phyloP scores from a whole-genome alignment of 345 rosid species.

The Gossypium stocksii region DNA sequence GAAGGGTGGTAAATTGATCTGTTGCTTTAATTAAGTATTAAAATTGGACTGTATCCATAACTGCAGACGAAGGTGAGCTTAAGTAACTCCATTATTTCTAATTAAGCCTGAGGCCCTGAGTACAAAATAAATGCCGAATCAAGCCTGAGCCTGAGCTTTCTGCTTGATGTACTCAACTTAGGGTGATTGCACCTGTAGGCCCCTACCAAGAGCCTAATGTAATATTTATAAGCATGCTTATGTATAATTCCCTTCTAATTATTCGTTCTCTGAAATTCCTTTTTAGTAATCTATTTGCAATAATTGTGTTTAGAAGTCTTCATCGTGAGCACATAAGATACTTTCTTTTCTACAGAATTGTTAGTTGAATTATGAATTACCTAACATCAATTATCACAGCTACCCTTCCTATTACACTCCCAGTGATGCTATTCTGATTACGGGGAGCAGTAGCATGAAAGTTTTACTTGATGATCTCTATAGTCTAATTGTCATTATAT shows the following conservation, averaged over 20 bases:
- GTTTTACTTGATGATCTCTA: neutral
- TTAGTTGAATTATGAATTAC: neutral
- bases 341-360: neutral
- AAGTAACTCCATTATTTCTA: neutral
- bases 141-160: slow-evolving; percentile 1
- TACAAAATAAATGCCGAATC: neutral
- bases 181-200: neutral
- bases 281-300: neutral
- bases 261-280: neutral
- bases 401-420: neutral
- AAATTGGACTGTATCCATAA: neutral
- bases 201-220: neutral
- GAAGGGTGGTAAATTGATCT: neutral
- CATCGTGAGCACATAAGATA: neutral
- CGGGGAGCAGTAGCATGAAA: too few relatives aligned
- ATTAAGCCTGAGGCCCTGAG: neutral
- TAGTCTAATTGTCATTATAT: neutral
- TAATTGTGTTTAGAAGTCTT: neutral
- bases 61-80: neutral
- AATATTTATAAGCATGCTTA: neutral
- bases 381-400: neutral
- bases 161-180: neutral
- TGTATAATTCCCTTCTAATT: neutral
- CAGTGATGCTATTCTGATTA: neutral
- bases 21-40: neutral